Evolutionary conservation across 768 basidiomycete genomes (phyloP), one percentile per base, ranked within the genome.

Genomic region (Candolleomyces eurysporus): DNA sequence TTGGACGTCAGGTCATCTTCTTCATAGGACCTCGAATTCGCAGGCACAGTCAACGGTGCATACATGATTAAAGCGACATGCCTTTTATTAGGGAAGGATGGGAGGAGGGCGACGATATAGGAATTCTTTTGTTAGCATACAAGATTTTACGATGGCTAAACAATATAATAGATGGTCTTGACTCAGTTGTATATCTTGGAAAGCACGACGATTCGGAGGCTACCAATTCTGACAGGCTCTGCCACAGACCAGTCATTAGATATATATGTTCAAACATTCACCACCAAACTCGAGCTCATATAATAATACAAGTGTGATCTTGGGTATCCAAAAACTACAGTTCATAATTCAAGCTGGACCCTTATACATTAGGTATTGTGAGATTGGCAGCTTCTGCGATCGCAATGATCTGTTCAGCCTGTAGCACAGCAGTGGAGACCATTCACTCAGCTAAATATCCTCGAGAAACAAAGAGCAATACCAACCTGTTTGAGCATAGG

Each of bases 401-500:
- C 5, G 73, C 72, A 52, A 90, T 77, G 9, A 76, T 79, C 26
- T 80, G 83, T 71, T 83, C 70, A 31, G 78, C 78, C 76, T 79
- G 58, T 30, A 30, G 6, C n/a, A 36, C 50, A 55, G 26, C 26
- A 26, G 26, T 26, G 26, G 26, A 26, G 2, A 26, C 4, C 26
- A 2, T 17, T 62, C 30, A 32, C n/a, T 52, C 43, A 63, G 17
- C 13, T 53, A 30, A 13, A 50, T 22, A 21, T 32, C n/a, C 4
- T 22, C 9, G 32, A 42, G 17, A 46, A 11, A 52, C 43, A 42
- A n/a, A 19, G 21, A 26, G 26, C 26, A 31, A 46, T 36, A 64
- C 73, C 60, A 61, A 84, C 88, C 82, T 92, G 91, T 71, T 91
- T 90, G 48, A 96, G 77, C 89, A 96, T 93, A 0, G 94, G 94